Evolutionary conservation across 352 stramenopile genomes (phyloP).

Genomic region (Phytophthora cajani): DNA sequence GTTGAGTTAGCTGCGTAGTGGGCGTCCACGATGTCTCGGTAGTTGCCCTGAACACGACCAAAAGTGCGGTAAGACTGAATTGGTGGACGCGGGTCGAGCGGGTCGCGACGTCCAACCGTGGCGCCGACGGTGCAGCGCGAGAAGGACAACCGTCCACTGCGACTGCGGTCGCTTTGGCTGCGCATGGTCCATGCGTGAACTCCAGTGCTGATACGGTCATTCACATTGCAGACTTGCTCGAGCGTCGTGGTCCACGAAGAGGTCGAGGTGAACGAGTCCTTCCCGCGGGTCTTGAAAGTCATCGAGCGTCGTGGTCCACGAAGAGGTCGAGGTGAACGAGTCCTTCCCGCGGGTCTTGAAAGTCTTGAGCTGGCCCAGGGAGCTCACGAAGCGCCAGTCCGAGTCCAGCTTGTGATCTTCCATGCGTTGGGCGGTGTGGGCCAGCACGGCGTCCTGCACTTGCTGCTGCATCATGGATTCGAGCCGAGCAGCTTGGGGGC

Average conservation of each 20-base stretch:
- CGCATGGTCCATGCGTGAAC: slow-evolving; percentile 10
- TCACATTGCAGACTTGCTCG: slow-evolving; percentile 14
- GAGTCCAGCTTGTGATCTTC: slow-evolving; percentile 39
- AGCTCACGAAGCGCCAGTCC: slow-evolving; percentile 47
- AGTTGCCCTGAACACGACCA: slow-evolving; percentile 57
- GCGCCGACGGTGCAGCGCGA: slow-evolving; percentile 21
- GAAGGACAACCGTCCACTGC: slow-evolving; percentile 4
- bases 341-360: slow-evolving; percentile 48
- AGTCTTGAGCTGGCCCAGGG: slow-evolving; percentile 46
- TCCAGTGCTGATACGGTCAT: slow-evolving; percentile 22
- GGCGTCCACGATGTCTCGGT: slow-evolving; percentile 52
- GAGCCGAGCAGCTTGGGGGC: slow-evolving; percentile 30
- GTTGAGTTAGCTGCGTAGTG: slow-evolving; percentile 44
- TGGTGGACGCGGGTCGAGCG: slow-evolving; percentile 12
- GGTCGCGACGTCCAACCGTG: slow-evolving; percentile 13
- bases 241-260: slow-evolving; percentile 36
- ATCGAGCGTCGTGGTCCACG: slow-evolving; percentile 33
- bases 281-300: slow-evolving; percentile 47
- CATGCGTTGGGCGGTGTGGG: slow-evolving; percentile 24
- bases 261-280: slow-evolving; percentile 34
- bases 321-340: slow-evolving; percentile 31
- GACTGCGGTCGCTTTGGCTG: slow-evolving; percentile 19
- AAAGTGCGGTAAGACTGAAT: slow-evolving; percentile 57
- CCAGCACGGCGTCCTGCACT: slow-evolving; percentile 50
- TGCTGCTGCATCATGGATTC: slow-evolving; percentile 54